phyloP scores from a whole-genome alignment of 2,329 filamentous ascomycete species.

The Clarireedia homoeocarpa region DNA sequence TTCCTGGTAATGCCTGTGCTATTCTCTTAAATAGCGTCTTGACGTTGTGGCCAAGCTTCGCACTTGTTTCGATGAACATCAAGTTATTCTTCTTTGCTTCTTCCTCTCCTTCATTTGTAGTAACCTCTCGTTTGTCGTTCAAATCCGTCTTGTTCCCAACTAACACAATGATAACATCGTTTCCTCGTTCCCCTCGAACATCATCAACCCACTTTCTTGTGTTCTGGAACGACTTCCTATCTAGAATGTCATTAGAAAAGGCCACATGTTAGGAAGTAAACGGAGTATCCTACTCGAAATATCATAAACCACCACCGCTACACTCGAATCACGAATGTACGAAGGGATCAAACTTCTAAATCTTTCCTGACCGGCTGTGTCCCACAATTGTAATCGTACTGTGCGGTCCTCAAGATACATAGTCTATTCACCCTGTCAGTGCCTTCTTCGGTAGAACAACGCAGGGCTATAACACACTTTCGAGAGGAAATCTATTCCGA shows the following conservation, averaged over 20 bases:
- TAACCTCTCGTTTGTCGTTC: slow-evolving; percentile 97
- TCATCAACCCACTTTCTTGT: slow-evolving; percentile 99
- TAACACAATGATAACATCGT: slow-evolving; percentile 97
- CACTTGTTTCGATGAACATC: slow-evolving; percentile 99
- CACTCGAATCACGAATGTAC: slow-evolving; percentile 96
- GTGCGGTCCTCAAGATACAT: slow-evolving; percentile 99
- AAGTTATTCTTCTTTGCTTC: slow-evolving; percentile 96
- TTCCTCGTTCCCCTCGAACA: slow-evolving; percentile 89
- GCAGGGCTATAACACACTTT: slow-evolving; percentile 55
- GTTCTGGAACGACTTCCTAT: slow-evolving; percentile 95
- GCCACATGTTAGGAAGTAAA: not conserved
- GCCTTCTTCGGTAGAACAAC: not conserved
- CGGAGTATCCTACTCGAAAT: slow-evolving; percentile 64
- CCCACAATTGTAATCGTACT: slow-evolving; percentile 95
- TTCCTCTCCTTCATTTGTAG: slow-evolving; percentile 90
- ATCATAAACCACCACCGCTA: slow-evolving; percentile 97
- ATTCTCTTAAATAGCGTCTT: slow-evolving; percentile 97
- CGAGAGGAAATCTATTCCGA: slow-evolving; percentile 97
- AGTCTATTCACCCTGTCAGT: slow-evolving; percentile 48
- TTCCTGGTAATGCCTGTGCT: slow-evolving; percentile 92
- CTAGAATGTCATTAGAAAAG: slow-evolving; percentile 35
- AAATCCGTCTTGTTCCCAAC: slow-evolving; percentile 99
- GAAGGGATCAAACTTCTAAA: slow-evolving; percentile 96
- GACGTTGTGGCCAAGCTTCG: slow-evolving; percentile 95
- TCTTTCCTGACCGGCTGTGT: slow-evolving; percentile 94